phyloP scores from a whole-genome alignment of 2,329 filamentous ascomycete genomes.

The Cladophialophora immunda region DNA sequence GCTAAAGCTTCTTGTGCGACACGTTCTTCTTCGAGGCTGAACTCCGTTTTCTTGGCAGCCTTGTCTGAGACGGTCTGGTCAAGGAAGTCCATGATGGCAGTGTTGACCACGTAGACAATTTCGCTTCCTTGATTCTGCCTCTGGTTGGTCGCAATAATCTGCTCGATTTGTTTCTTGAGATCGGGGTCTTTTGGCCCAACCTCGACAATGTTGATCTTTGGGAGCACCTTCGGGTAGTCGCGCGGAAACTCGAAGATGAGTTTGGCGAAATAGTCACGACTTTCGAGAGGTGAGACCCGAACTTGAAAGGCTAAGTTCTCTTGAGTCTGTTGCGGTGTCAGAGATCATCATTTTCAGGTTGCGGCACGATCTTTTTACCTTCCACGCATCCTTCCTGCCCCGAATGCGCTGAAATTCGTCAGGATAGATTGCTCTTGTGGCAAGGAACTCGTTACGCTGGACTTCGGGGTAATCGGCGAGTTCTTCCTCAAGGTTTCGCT shows the following conservation, averaged over 20 bases:
- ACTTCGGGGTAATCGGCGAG: constrained; percentile 36
- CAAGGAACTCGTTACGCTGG: constrained; percentile 38
- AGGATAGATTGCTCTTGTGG: constrained; percentile 38
- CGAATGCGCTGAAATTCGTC: constrained; percentile 38
- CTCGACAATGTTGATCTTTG: constrained; percentile 37
- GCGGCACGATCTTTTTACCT: constrained; percentile 24
- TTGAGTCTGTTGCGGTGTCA: constrained; percentile 25
- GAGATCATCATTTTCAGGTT: neutral
- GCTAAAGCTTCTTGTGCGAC: constrained; percentile 30
- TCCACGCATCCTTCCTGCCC: constrained; percentile 39
- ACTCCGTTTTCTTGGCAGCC: constrained; percentile 28
- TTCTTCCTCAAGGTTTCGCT: constrained; percentile 34
- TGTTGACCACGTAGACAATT: constrained; percentile 36
- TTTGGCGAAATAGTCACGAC: constrained; percentile 37
- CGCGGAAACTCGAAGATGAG: constrained; percentile 40
- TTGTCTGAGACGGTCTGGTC: constrained; percentile 31
- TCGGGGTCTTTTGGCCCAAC: constrained; percentile 35
- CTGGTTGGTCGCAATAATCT: constrained; percentile 32
- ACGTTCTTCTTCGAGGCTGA: constrained; percentile 41
- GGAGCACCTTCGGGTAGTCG: constrained; percentile 40
- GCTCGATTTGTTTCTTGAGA: constrained; percentile 31
- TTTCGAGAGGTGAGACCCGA: constrained; percentile 32
- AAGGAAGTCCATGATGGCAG: constrained; percentile 38
- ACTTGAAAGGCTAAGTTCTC: constrained; percentile 40
- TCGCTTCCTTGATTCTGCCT: constrained; percentile 33